These are phyloP conservation scores for Holtermannia corniformis DNA, from an alignment of 768 basidiomycete genomes.

Conservation along the genomic window DNA sequence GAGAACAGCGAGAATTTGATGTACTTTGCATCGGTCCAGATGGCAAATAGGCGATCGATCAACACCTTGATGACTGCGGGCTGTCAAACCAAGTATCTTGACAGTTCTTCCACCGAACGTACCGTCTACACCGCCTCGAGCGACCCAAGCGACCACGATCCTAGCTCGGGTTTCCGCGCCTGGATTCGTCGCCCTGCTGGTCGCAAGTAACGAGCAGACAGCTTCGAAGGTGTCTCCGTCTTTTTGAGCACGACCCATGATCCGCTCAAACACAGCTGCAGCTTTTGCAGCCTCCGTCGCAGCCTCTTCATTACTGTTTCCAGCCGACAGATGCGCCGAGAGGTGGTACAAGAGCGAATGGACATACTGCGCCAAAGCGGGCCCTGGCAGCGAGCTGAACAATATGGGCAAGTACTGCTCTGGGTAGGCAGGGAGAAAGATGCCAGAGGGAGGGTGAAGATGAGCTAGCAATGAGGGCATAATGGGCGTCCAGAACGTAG, in stretches of 20 bases:
- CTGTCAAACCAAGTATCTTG: slow-evolving; percentile 35
- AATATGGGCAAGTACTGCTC: slow-evolving; percentile 29
- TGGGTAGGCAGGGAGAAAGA: slow-evolving; percentile 19
- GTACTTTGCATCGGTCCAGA: slow-evolving; percentile 70
- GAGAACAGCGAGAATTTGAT: slow-evolving; percentile 68
- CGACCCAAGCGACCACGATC: slow-evolving; percentile 62
- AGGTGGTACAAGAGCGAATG: slow-evolving; percentile 38
- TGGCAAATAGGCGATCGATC: slow-evolving; percentile 44
- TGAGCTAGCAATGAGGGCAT: slow-evolving; percentile 41
- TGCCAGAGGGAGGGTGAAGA: slow-evolving; percentile 41
- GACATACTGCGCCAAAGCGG: slow-evolving; percentile 49
- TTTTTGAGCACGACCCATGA: slow-evolving; percentile 48
- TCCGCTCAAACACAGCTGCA: slow-evolving; percentile 47
- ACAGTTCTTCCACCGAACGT: slow-evolving; percentile 20
- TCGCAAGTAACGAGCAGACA: slow-evolving; percentile 43
- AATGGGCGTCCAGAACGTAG: slow-evolving; percentile 50
- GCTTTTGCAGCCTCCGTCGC: slow-evolving; percentile 42
- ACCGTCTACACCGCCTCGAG: slow-evolving; percentile 42
- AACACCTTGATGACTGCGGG: slow-evolving; percentile 25
- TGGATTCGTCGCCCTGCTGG: slow-evolving; percentile 46
- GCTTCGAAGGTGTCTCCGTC: slow-evolving; percentile 29
- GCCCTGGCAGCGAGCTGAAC: slow-evolving; percentile 43
- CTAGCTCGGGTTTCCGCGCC: slow-evolving; percentile 48
- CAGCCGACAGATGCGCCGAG: slow-evolving; percentile 1
- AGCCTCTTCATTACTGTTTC: neutral